Conservation (phyloP, 139 green algal genomes). For the Tetradesmus obliquus region DNA sequence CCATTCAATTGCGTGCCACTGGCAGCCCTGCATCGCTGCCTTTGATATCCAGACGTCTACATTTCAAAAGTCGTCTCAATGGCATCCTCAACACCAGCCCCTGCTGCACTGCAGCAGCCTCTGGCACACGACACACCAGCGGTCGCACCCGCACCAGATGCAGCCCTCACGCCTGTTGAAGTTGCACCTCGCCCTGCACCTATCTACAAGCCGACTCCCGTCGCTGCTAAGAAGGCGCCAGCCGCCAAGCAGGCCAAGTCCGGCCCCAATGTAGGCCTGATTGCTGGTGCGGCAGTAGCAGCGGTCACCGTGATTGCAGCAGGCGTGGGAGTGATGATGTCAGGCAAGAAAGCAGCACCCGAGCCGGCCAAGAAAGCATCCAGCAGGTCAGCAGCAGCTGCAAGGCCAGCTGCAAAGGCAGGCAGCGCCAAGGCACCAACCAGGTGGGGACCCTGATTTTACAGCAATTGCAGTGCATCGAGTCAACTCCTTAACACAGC, state of each 20-base stretch:
- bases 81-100: background rate
- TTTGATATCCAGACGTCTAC: background rate
- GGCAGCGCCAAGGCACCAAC: background rate
- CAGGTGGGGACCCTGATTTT: background rate
- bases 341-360: background rate
- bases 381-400: background rate
- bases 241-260: constrained; percentile 23
- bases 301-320: constrained; percentile 30
- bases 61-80: background rate
- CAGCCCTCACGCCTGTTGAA: background rate
- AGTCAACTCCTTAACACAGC: background rate
- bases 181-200: background rate
- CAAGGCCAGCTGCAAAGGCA: background rate
- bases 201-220: background rate
- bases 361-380: background rate
- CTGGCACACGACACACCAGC: background rate
- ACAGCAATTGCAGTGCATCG: background rate
- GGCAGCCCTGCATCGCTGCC: background rate
- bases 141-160: background rate
- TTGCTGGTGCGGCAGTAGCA: constrained; percentile 31
- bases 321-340: background rate
- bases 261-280: background rate
- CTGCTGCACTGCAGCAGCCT: background rate
- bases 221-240: background rate
- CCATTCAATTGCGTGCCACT: background rate